Conservation (phyloP, 257 asterid genomes). For the Fraxinus excelsior region DNA sequence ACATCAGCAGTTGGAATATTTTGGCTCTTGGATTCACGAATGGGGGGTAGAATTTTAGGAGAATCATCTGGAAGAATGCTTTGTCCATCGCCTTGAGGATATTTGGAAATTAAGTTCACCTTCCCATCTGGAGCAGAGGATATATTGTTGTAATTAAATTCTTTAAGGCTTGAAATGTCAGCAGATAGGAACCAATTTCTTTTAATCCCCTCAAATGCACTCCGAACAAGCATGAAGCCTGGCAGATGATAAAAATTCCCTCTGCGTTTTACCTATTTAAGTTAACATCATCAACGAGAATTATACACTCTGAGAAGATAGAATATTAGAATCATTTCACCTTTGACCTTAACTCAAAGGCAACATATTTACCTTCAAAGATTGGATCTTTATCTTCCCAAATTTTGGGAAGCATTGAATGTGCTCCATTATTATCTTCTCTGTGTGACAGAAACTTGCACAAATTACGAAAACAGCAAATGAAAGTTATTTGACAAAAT, state of each 20-base stretch:
- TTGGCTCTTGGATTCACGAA: neutral
- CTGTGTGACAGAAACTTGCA: slow-evolving; percentile 40
- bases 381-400: slow-evolving; percentile 47
- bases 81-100: slow-evolving; percentile 4
- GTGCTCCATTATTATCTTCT: slow-evolving; percentile 53
- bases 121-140: slow-evolving; percentile 10
- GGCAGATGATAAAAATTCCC: slow-evolving; percentile 57
- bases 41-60: neutral
- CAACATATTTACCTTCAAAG: slow-evolving; percentile 55
- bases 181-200: slow-evolving; percentile 50
- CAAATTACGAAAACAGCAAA: neutral
- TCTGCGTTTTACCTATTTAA: slow-evolving; percentile 52
- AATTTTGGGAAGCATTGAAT: slow-evolving; percentile 45
- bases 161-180: slow-evolving; percentile 36
- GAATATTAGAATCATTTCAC: neutral
- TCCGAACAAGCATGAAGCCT: slow-evolving; percentile 53
- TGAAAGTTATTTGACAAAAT: neutral
- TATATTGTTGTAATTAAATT: slow-evolving; percentile 6
- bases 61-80: slow-evolving; percentile 18
- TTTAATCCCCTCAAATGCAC: slow-evolving; percentile 45
- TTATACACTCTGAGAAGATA: neutral
- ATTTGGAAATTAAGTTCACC: slow-evolving; percentile 11
- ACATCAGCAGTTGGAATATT: slow-evolving; percentile 21
- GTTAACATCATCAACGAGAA: slow-evolving; percentile 16
- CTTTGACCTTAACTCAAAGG: neutral